Evolutionary conservation across 2,329 filamentous ascomycete species (phyloP).

Genomic region (Penicillium sp.): DNA sequence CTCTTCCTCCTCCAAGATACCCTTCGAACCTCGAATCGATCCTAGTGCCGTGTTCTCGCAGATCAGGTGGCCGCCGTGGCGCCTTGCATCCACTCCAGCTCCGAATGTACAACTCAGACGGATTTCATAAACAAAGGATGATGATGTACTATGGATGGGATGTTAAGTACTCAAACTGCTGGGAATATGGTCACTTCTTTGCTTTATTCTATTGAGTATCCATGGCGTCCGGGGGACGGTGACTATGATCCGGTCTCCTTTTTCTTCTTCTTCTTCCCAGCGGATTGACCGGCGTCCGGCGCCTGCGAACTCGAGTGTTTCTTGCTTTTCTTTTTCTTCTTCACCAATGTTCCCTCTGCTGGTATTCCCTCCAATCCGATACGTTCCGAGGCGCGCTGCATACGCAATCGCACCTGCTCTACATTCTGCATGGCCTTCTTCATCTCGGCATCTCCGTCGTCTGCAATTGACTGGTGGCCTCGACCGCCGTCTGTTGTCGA

Average conservation of each 20-base stretch:
- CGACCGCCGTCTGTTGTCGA: conserved; percentile 51
- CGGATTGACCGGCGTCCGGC: conserved; percentile 2
- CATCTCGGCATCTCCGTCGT: conserved; percentile 83
- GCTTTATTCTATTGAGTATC: not conserved
- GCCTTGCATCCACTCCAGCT: too few relatives aligned
- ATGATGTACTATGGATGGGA: not conserved
- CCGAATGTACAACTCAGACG: not conserved
- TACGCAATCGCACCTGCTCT: conserved; percentile 76
- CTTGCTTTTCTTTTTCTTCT: conserved; percentile 51
- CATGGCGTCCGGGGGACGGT: too few relatives aligned
- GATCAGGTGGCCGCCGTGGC: too few relatives aligned
- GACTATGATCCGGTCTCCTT: conserved; percentile 11
- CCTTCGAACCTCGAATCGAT: not conserved
- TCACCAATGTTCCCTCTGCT: conserved; percentile 46
- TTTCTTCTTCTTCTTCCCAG: conserved; percentile 16
- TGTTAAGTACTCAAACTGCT: not conserved
- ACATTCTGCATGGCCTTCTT: conserved; percentile 80
- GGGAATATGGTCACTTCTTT: not conserved
- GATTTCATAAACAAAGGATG: not conserved
- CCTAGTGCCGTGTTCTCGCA: not conserved
- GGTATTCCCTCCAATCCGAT: conserved; percentile 46
- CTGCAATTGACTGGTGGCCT: conserved; percentile 33
- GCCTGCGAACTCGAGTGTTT: conserved; percentile 10
- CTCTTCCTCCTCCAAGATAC: conserved; percentile 9
- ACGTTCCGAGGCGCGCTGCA: conserved; percentile 54